Evolutionary conservation across 768 basidiomycete genomes (phyloP).

Genomic region (Pisolithus microcarpus): DNA sequence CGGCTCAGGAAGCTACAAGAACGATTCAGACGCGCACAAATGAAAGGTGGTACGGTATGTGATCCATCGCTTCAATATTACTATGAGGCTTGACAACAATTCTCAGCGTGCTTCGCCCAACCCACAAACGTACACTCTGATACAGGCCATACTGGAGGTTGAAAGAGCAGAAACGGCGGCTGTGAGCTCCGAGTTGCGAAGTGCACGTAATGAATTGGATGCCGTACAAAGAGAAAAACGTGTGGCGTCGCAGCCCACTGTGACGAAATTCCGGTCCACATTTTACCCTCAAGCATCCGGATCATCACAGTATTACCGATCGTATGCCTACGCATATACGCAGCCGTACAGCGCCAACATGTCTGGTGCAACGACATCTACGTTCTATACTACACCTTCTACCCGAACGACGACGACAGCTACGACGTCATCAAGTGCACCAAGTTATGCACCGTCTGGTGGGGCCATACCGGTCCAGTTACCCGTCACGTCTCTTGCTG

Average conservation of each 20-base stretch:
- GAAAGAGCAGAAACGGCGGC: constrained; percentile 57
- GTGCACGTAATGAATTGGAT: constrained; percentile 58
- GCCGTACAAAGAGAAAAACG: constrained; percentile 66
- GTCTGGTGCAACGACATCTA: constrained; percentile 15
- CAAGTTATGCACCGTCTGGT: constrained; percentile 26
- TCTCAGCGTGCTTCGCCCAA: constrained; percentile 53
- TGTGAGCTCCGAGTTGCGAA: constrained; percentile 53
- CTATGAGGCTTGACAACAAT: constrained; percentile 1
- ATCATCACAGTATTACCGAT: constrained; percentile 53
- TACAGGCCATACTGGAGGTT: constrained; percentile 56
- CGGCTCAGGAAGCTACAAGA: constrained; percentile 49
- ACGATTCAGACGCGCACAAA: constrained; percentile 50
- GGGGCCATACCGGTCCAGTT: constrained; percentile 58
- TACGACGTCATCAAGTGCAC: constrained; percentile 26
- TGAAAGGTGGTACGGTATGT: constrained; percentile 52
- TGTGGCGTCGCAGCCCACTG: constrained; percentile 29
- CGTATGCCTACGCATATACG: constrained; percentile 59
- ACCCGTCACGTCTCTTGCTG: constrained; percentile 49
- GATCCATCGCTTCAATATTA: neutral
- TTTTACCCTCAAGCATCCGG: constrained; percentile 27
- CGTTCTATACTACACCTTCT: constrained; percentile 23
- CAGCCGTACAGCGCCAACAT: constrained; percentile 40
- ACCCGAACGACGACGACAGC: constrained; percentile 27
- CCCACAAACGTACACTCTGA: constrained; percentile 56
- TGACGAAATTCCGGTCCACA: constrained; percentile 34